Conservation (phyloP, 177 flowering plant genomes). For the Vitis hybrid region DNA sequence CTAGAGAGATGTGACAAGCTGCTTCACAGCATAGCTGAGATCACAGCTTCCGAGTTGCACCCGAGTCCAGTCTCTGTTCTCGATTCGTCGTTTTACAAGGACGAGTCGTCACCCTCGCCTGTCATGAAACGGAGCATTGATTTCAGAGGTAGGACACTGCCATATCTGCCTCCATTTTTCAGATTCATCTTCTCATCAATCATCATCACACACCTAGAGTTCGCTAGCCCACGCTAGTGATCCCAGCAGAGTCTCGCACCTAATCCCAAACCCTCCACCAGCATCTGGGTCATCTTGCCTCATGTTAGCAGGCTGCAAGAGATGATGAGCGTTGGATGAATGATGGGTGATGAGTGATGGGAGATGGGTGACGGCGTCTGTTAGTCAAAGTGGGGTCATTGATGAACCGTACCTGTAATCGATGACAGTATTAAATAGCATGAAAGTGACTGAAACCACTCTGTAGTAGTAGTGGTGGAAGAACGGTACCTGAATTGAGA, state of each 20-base stretch:
- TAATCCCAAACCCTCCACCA: too few relatives aligned
- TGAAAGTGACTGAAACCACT: constrained; percentile 10
- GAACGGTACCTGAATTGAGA: too few relatives aligned
- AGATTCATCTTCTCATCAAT: not conserved
- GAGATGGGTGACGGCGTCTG: constrained; percentile 4
- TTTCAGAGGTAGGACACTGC: constrained; percentile 56
- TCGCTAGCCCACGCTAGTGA: too few relatives aligned
- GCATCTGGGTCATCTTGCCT: too few relatives aligned
- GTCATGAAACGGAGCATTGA: constrained; percentile 64
- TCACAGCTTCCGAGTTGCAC: constrained; percentile 58
- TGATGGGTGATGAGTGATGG: not conserved
- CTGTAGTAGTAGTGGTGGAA: not conserved
- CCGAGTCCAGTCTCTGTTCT: constrained; percentile 95
- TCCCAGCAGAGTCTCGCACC: too few relatives aligned
- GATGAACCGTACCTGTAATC: constrained; percentile 10
- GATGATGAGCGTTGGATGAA: too few relatives aligned
- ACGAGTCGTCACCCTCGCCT: constrained; percentile 80
- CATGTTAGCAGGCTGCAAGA: too few relatives aligned
- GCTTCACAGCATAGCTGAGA: constrained; percentile 79
- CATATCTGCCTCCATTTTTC: not conserved
- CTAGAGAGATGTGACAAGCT: constrained; percentile 83
- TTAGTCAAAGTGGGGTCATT: constrained; percentile 3
- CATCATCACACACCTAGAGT: too few relatives aligned
- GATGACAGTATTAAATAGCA: constrained; percentile 1
- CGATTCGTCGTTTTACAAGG: constrained; percentile 83